Conservation (phyloP, 129 eudicot genomes). For the Erigeron canadensis region DNA sequence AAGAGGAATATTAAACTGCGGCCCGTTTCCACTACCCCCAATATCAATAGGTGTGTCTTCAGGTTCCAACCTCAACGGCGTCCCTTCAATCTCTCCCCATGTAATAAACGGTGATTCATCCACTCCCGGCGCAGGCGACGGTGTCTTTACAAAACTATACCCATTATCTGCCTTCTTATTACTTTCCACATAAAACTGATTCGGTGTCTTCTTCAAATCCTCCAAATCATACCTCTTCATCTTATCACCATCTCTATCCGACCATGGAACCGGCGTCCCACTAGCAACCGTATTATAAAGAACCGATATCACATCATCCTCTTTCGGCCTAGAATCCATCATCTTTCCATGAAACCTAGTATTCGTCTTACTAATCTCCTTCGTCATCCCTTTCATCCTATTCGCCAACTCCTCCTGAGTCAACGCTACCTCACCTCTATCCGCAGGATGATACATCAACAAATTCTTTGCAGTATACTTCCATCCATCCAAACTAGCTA, state of each 20-base stretch:
- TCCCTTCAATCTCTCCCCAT: constrained; percentile 98
- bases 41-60: constrained; percentile 96
- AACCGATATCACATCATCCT: constrained; percentile 62
- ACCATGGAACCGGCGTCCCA: constrained; percentile 57
- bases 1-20: constrained; percentile 80
- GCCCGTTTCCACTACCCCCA: constrained; percentile 89
- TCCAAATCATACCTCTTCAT: constrained; percentile 82
- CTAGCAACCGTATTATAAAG: constrained; percentile 72
- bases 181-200: constrained; percentile 69
- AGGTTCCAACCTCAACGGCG: constrained; percentile 78
- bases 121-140: constrained; percentile 97
- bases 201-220: constrained; percentile 78
- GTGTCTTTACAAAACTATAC: constrained; percentile 77
- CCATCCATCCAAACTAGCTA: constrained; percentile 76
- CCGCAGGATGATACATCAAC: constrained; percentile 95
- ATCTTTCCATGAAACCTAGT: constrained; percentile 81
- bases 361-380: constrained; percentile 59
- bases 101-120: constrained; percentile 89
- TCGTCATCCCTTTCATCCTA: constrained; percentile 71
- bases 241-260: constrained; percentile 65
- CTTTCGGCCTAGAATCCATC: constrained; percentile 49
- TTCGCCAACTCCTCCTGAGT: constrained; percentile 63
- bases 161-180: constrained; percentile 82
- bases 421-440: constrained; percentile 72
- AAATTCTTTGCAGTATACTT: constrained; percentile 79